A percentile compares a stretch with the other conserved stretches of the same genome.
phyloP scores from a whole-genome alignment of 306 rosid species.

The Quercus agrifolia region DNA sequence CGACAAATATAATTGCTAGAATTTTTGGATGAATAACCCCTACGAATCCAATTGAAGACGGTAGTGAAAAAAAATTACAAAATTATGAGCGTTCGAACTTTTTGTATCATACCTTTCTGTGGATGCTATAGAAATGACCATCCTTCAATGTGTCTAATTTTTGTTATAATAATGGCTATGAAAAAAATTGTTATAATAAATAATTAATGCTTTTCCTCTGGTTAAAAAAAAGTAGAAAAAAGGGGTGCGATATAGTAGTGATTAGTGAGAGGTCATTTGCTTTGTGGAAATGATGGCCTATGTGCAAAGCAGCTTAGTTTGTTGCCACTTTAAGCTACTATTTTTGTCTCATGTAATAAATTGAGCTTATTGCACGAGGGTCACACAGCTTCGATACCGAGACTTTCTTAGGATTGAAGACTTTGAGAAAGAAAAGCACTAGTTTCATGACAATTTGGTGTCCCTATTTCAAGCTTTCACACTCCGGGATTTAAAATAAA shows the following conservation, averaged over 20 bases:
- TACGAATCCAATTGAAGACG: too few species aligned
- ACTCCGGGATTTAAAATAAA: not conserved
- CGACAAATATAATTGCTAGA: not conserved
- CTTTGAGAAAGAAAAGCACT: not conserved
- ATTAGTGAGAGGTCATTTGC: not conserved
- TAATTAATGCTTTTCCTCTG: too few species aligned
- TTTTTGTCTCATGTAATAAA: constrained; percentile 22
- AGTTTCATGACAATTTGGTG: not conserved
- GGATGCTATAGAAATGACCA: too few species aligned
- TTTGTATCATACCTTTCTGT: too few species aligned
- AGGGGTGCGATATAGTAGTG: not conserved
- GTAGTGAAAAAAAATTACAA: not conserved
- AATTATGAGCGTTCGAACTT: too few species aligned
- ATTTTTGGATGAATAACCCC: not conserved
- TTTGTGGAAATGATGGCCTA: constrained; percentile 17
- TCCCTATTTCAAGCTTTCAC: not conserved
- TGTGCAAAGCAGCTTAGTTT: not conserved
- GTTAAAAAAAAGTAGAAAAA: not conserved
- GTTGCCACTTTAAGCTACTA: constrained; percentile 11
- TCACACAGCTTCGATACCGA: not conserved
- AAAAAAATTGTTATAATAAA: too few species aligned
- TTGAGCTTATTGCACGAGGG: constrained; percentile 18
- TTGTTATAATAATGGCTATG: too few species aligned
- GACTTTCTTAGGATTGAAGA: not conserved
- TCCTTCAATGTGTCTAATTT: too few species aligned